Conservation (phyloP, 2,329 filamentous ascomycete species). For the Epichloe festucae region DNA sequence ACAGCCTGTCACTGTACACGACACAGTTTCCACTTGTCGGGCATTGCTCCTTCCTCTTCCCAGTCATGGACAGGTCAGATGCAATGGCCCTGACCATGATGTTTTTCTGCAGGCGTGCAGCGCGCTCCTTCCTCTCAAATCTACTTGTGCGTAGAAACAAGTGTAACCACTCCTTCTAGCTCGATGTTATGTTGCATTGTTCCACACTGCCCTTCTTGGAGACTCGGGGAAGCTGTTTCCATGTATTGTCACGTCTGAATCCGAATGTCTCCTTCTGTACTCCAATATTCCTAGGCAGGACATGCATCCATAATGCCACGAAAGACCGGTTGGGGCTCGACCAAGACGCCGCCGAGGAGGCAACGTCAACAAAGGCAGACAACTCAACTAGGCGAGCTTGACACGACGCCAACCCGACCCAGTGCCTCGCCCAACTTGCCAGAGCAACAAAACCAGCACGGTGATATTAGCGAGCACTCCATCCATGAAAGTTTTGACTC, state of each 20-base stretch:
- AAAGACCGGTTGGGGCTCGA: not conserved
- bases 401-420: slow-evolving; percentile 21
- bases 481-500: not conserved
- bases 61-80: not conserved
- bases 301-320: not conserved
- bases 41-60: not conserved
- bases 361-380: slow-evolving; percentile 7
- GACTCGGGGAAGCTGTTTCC: not conserved
- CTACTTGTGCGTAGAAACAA: not conserved
- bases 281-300: not conserved
- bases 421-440: slow-evolving; percentile 7
- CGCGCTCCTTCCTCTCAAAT: not conserved
- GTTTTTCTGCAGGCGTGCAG: not conserved
- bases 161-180: not conserved
- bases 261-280: not conserved
- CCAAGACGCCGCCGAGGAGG: slow-evolving; percentile 1
- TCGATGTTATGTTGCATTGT: not conserved
- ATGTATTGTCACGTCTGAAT: not conserved
- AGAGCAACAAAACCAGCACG: not conserved
- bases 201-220: not conserved
- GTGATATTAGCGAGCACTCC: not conserved
- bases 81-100: not conserved
- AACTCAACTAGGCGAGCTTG: slow-evolving; percentile 17
- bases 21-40: not conserved
- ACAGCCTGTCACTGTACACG: not conserved